Conservation (phyloP, 179 eudicot genomes). For the Patellifolia procumbens region DNA sequence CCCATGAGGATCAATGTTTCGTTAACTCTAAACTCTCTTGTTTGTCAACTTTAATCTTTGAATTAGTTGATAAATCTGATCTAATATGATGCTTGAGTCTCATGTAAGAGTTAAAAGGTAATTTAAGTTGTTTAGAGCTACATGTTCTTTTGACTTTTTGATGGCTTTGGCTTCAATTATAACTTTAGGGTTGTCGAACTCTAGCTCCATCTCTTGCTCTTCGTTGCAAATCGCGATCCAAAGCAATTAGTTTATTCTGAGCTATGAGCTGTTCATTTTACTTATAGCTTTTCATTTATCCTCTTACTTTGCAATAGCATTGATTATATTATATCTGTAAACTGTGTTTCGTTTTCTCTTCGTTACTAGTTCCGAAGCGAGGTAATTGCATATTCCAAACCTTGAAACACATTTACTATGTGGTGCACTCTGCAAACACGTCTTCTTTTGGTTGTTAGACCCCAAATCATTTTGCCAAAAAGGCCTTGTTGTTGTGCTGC, state of each 20-base stretch:
- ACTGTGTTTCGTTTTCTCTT: not conserved
- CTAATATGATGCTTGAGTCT: not conserved
- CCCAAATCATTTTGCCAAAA: no score
- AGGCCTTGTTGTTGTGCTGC: not conserved
- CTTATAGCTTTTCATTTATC: not conserved
- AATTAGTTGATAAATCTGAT: no score
- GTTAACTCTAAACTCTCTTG: not conserved
- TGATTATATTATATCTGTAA: not conserved
- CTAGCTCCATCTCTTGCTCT: not conserved
- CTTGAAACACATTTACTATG: not conserved
- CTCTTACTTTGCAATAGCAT: not conserved
- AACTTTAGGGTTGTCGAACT: not conserved
- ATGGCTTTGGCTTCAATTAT: not conserved
- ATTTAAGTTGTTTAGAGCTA: not conserved
- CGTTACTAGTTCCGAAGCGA: not conserved
- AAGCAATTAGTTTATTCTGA: not conserved
- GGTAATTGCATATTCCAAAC: not conserved
- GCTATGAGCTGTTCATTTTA: not conserved
- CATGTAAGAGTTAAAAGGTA: not conserved
- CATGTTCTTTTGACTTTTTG: not conserved
- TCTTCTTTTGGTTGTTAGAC: not conserved
- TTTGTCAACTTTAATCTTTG: not conserved
- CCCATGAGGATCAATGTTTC: not conserved
- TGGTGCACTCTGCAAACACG: not conserved
- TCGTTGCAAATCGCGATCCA: not conserved